Evolutionary conservation across 805 yeast genomes (phyloP).

Genomic region (Yarrowia deformans): DNA sequence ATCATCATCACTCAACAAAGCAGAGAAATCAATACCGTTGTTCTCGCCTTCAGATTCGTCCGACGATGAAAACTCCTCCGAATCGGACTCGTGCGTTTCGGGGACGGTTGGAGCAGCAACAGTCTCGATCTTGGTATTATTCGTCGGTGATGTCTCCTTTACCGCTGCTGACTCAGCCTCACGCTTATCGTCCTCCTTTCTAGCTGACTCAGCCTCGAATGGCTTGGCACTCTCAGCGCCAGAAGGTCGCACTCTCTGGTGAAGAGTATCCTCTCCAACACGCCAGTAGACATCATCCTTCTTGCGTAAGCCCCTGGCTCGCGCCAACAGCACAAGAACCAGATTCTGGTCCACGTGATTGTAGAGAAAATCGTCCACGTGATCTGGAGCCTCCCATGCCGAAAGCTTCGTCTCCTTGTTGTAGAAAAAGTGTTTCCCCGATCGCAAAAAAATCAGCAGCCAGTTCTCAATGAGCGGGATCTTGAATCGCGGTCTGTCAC

Average conservation of each 20-base stretch:
- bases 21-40: slow-evolving; percentile 27
- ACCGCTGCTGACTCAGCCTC: slow-evolving; percentile 4
- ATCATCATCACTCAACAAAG: slow-evolving; percentile 37
- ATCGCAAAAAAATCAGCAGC: slow-evolving; percentile 54
- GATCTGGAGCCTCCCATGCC: slow-evolving; percentile 52
- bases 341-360: slow-evolving; percentile 48
- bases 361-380: slow-evolving; percentile 46
- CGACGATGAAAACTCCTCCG: neutral
- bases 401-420: slow-evolving; percentile 49
- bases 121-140: neutral
- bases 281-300: slow-evolving; percentile 40
- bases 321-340: slow-evolving; percentile 51
- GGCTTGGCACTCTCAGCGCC: neutral
- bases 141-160: no score
- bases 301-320: slow-evolving; percentile 52
- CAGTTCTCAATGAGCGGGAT: slow-evolving; percentile 46
- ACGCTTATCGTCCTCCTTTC: neutral
- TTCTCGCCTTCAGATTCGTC: slow-evolving; percentile 32
- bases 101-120: neutral
- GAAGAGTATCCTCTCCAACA: slow-evolving; percentile 16
- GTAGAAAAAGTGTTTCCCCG: slow-evolving; percentile 56
- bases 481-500: slow-evolving; percentile 43
- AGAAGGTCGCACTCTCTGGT: neutral
- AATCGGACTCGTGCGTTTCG: slow-evolving; percentile 35
- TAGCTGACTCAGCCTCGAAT: no score